phyloP scores from a whole-genome alignment of 2,329 filamentous ascomycete genomes.

The Xylaria sp. region DNA sequence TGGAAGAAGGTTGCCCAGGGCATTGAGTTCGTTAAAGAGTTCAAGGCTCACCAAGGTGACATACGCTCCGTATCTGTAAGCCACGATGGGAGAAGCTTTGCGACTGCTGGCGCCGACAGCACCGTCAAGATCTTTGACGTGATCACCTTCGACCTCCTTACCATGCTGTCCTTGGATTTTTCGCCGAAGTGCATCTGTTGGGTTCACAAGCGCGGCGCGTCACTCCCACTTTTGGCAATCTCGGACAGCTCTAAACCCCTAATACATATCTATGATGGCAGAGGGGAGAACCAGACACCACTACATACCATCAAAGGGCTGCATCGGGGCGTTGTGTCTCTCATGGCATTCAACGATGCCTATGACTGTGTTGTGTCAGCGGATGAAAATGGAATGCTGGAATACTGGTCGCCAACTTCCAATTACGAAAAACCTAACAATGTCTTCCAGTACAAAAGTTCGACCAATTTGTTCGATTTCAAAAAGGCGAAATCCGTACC shows the following conservation, averaged over 20 bases:
- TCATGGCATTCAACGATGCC: constrained; percentile 89
- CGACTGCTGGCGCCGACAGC: constrained; percentile 82
- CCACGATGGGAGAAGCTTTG: constrained; percentile 91
- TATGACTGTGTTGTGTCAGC: constrained; percentile 92
- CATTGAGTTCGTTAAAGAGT: constrained; percentile 98
- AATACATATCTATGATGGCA: constrained; percentile 88
- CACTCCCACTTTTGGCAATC: constrained; percentile 84
- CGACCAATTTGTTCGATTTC: constrained; percentile 95
- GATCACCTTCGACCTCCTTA: constrained; percentile 86
- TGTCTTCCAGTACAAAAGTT: constrained; percentile 93
- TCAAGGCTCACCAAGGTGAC: constrained; percentile 87
- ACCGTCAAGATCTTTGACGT: constrained; percentile 85
- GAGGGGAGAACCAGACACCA: constrained; percentile 80
- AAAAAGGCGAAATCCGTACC: constrained; percentile 93
- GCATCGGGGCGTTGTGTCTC: constrained; percentile 82
- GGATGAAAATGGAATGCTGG: constrained; percentile 91
- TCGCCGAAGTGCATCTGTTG: constrained; percentile 86
- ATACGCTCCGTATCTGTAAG: constrained; percentile 87
- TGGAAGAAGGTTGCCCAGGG: constrained; percentile 95
- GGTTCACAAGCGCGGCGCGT: constrained; percentile 90
- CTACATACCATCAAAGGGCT: constrained; percentile 81
- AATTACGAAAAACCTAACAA: constrained; percentile 90
- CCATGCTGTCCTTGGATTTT: constrained; percentile 83
- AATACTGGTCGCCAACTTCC: constrained; percentile 89
- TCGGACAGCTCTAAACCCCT: constrained; percentile 77